A percentile compares a stretch with the other conserved stretches of the same genome.
These are phyloP conservation scores for Cunninghamia lanceolata DNA, from an alignment of 75 land plant species.

Conservation along the genomic window DNA sequence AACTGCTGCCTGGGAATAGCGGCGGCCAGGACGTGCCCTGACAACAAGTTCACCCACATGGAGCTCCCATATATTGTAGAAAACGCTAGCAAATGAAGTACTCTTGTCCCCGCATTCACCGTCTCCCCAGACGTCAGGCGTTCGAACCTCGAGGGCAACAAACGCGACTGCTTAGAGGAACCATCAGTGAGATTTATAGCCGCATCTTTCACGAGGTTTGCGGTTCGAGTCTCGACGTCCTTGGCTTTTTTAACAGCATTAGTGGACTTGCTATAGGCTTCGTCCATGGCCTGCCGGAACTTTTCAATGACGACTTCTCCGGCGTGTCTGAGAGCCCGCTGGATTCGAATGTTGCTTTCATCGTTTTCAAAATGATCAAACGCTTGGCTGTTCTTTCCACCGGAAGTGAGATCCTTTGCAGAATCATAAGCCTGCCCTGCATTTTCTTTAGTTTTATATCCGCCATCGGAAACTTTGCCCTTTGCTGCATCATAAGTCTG, in stretches of 20 bases:
- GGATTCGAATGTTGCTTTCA: background rate
- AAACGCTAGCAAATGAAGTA: conserved; percentile 55
- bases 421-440: background rate
- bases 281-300: conserved; percentile 2
- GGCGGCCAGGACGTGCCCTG: conserved; percentile 62
- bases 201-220: background rate
- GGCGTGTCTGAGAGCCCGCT: background rate
- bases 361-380: background rate
- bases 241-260: background rate
- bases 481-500: background rate
- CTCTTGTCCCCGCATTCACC: conserved; percentile 12
- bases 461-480: background rate
- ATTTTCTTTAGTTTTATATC: background rate
- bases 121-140: conserved; percentile 13
- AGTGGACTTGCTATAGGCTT: background rate
- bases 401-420: background rate
- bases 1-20: conserved; percentile 76
- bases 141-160: background rate
- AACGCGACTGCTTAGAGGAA: background rate
- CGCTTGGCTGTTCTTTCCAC: background rate
- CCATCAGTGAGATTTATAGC: background rate
- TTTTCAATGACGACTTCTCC: background rate
- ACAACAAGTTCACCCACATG: conserved; percentile 79
- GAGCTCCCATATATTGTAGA: conserved; percentile 57
- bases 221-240: background rate